Base-by-base conservation (phyloP, 306 rosid genomes). In the Dryas alaskensis region DNA sequence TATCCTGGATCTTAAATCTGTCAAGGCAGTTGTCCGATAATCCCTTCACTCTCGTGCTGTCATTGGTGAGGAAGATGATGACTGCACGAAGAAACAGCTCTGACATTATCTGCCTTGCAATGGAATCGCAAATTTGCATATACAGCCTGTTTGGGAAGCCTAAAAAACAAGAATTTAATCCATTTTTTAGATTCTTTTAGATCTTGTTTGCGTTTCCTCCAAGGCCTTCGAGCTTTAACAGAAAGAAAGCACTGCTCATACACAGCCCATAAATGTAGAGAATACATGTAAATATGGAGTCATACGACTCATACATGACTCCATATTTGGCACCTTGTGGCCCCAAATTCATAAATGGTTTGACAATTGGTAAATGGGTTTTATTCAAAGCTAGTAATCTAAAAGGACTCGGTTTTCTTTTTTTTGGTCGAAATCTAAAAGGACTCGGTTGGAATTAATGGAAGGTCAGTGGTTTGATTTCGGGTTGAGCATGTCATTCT, bases 1-100 rank as follows among this genome's bases (percentile, higher is more conserved):
- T 66, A 91, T 94, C 72, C 75, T 94, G 88, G 92, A 89, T 79
- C 89, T 82, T 67, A 78, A 89, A 84, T 87, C 81, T 73, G 25
- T 75, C 60, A 87, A 89, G 81, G 92, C 82, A 13, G 81, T 85
- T 60, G 81, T 43, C 60, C 71, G 72, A 77, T 87, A 82, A 75
- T 47, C 48, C 69, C 31, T 57, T 49, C 66, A 67, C 19, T 58
- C 19, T 54, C 37, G 19, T 67, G 47, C 54, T 8, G 17, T n/a
- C 45, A 13, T 17, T 37, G 52, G 67, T 70, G 9, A 42, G 6
- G 14, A 42, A 0, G 54, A 19, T 7, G 65, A 53, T 53, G 12
- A 43, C 51, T 12, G 12, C 74, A 70, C 10, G 50, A 40, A 53
- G 74, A 40, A 53, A 22, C 39, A 51, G 42, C 63, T 19, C 52